Conservation (phyloP, 257 asterid genomes). For the Solanum piurae region DNA sequence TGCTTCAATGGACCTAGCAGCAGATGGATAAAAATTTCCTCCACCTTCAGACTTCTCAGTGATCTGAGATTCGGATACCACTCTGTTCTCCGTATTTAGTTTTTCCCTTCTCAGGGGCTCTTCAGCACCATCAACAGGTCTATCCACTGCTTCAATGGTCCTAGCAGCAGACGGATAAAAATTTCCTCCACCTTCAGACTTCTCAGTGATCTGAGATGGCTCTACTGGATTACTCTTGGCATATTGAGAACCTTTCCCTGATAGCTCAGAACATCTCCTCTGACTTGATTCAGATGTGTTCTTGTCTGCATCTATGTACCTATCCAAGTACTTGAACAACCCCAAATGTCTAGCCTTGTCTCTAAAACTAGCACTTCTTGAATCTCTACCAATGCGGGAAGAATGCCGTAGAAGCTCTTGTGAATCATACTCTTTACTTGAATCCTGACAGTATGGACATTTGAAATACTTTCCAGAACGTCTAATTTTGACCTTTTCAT, state of each 20-base stretch:
- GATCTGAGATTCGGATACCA: background rate
- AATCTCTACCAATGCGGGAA: conserved; percentile 49
- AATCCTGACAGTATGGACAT: conserved; percentile 60
- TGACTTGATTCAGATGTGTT: conserved; percentile 6
- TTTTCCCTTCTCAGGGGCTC: background rate
- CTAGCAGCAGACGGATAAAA: background rate
- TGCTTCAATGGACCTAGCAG: conserved; percentile 1
- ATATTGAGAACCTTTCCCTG: conserved; percentile 7
- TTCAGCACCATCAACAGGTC: background rate
- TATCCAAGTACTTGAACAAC: conserved; percentile 49
- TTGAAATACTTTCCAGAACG: conserved; percentile 33
- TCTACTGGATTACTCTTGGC: background rate
- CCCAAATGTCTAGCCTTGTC: conserved; percentile 67
- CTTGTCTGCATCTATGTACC: conserved; percentile 21
- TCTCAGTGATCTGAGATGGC: background rate
- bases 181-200: background rate
- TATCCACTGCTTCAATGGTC: conserved; percentile 4
- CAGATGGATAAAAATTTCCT: background rate
- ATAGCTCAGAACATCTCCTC: conserved; percentile 18
- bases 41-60: no score
- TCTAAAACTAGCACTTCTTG: conserved; percentile 47
- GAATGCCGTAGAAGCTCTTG: conserved; percentile 60
- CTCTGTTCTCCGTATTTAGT: background rate
- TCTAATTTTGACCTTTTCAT: conserved; percentile 29
- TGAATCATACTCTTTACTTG: conserved; percentile 31